phyloP scores from a whole-genome alignment of 2,329 filamentous ascomycete species.

The Phaeoacremonium minimum region DNA sequence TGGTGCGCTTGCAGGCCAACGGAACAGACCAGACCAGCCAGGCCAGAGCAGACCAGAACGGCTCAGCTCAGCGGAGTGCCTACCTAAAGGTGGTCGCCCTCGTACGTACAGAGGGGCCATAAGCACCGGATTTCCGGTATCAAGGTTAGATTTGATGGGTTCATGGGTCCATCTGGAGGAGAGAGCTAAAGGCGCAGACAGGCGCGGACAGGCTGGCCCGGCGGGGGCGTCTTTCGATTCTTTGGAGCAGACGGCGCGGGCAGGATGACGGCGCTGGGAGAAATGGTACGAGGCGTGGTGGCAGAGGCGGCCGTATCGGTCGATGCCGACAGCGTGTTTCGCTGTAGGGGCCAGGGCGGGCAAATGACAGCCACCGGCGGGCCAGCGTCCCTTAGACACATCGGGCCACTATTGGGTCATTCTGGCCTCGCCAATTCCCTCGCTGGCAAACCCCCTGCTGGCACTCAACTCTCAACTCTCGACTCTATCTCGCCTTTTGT shows the following conservation, averaged over 20 bases:
- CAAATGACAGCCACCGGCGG: constrained; percentile 13
- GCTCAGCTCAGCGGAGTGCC: no score
- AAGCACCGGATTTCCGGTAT: background rate
- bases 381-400: constrained; percentile 8
- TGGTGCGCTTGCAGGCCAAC: no score
- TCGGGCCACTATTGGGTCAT: constrained; percentile 19
- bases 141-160: background rate
- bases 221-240: background rate
- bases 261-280: constrained; percentile 16
- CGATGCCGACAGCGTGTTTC: constrained; percentile 20
- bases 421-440: no score
- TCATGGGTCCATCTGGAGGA: background rate
- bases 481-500: no score
- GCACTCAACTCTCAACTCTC: no score
- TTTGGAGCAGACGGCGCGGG: constrained; percentile 9
- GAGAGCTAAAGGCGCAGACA: background rate
- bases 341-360: constrained; percentile 1
- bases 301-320: constrained; percentile 19
- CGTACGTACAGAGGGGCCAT: background rate
- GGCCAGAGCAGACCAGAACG: no score
- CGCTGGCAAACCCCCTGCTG: no score
- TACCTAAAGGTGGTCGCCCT: no score
- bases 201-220: background rate
- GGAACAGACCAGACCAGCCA: no score
- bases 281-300: constrained; percentile 23